Evolutionary conservation across 1,284 basidiomycete species (phyloP).

Genomic region (Ustanciosporium gigantosporum): DNA sequence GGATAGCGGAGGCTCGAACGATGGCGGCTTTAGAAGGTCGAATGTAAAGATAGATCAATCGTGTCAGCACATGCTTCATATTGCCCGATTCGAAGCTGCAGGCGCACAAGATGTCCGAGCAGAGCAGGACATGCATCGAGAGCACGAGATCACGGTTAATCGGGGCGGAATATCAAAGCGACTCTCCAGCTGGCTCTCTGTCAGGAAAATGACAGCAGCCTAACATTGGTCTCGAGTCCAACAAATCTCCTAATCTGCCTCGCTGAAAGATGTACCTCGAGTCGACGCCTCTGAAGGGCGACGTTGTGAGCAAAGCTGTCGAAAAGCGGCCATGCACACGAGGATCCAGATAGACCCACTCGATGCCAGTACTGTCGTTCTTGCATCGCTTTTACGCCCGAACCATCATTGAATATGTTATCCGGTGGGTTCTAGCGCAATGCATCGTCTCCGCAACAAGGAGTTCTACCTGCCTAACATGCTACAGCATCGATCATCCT

Average conservation of each 20-base stretch:
- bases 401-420: slow-evolving; percentile 45
- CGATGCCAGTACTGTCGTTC: slow-evolving; percentile 15
- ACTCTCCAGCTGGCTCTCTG: too few relatives aligned
- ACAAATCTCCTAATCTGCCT: neutral
- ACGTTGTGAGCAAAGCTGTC: neutral
- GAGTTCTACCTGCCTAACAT: too few relatives aligned
- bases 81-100: neutral
- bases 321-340: neutral
- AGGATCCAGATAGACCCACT: neutral
- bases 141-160: too few relatives aligned
- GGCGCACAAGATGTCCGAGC: too few relatives aligned
- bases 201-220: neutral
- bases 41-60: slow-evolving; percentile 2
- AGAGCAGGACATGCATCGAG: too few relatives aligned
- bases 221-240: neutral
- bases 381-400: slow-evolving; percentile 61
- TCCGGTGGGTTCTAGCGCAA: slow-evolving; percentile 61
- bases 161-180: too few relatives aligned
- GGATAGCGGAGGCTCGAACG: slow-evolving; percentile 54
- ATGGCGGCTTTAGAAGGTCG: slow-evolving; percentile 48
- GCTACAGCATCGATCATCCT: too few relatives aligned
- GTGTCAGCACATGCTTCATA: slow-evolving; percentile 11
- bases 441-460: too few relatives aligned
- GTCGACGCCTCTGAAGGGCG: slow-evolving; percentile 7
- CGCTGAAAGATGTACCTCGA: slow-evolving; percentile 18